phyloP scores from a whole-genome alignment of 352 stramenopile species.

The Aphanomyces cochlioides region DNA sequence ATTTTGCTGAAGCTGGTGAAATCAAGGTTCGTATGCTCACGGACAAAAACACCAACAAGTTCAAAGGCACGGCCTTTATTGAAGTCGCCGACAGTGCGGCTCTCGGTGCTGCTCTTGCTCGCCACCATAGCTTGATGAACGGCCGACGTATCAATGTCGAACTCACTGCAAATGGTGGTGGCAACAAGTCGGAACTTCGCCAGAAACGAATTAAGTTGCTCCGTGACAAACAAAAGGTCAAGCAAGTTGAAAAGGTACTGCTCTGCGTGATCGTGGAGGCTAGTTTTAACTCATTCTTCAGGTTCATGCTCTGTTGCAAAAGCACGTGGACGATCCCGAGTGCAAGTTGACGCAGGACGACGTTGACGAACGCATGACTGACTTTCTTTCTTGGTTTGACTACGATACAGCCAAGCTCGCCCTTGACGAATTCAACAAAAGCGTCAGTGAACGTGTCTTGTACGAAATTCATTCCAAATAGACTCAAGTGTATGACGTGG shows the following conservation, averaged over 20 bases:
- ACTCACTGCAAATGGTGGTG: conserved; percentile 70
- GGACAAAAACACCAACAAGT: conserved; percentile 78
- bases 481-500: neutral
- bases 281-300: conserved; percentile 15
- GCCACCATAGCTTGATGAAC: conserved; percentile 74
- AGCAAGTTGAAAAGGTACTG: conserved; percentile 68
- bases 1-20: conserved; percentile 70
- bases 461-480: neutral
- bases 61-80: conserved; percentile 83
- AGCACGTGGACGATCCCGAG: conserved; percentile 64
- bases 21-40: conserved; percentile 78
- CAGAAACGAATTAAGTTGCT: conserved; percentile 63
- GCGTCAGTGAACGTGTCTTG: conserved; percentile 63
- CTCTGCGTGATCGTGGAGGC: neutral
- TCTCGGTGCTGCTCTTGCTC: conserved; percentile 65
- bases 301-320: conserved; percentile 65
- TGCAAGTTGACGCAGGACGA: conserved; percentile 73
- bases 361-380: conserved; percentile 83
- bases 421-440: conserved; percentile 75
- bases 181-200: conserved; percentile 77
- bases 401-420: conserved; percentile 82
- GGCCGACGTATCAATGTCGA: conserved; percentile 86
- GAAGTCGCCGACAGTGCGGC: conserved; percentile 81
- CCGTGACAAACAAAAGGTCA: conserved; percentile 75
- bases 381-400: conserved; percentile 86